phyloP scores from a whole-genome alignment of 2,329 filamentous ascomycete species.

The Emergomyces pasteurianus region DNA sequence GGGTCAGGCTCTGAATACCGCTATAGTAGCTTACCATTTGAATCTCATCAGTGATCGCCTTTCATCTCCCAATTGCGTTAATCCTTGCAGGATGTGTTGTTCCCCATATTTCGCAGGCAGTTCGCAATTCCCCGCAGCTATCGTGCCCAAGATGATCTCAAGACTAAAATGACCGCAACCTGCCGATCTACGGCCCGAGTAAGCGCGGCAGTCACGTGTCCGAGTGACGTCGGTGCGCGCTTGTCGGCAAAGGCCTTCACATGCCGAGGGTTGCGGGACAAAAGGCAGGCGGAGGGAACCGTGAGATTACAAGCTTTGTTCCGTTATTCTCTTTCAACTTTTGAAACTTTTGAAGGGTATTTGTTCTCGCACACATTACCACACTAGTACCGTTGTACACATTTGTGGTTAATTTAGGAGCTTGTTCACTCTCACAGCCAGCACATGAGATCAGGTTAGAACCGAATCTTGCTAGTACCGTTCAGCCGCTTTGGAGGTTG shows the following conservation, averaged over 20 bases:
- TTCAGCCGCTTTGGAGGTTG: neutral
- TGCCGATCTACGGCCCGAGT: too few relatives aligned
- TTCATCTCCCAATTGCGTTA: conserved; percentile 5
- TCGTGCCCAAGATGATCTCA: too few relatives aligned
- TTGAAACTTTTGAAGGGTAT: too few relatives aligned
- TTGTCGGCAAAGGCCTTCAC: conserved; percentile 18
- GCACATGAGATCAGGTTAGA: neutral
- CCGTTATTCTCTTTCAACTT: neutral
- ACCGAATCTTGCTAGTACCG: neutral
- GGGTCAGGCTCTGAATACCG: neutral
- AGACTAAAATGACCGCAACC: too few relatives aligned
- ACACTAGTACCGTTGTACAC: neutral
- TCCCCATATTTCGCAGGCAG: conserved; percentile 6
- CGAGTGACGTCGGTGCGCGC: conserved; percentile 18
- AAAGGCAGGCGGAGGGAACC: neutral
- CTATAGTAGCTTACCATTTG: conserved; percentile 2
- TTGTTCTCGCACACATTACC: neutral
- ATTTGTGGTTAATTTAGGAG: neutral
- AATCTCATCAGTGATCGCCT: neutral
- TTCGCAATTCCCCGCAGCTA: conserved; percentile 12
- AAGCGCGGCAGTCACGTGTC: conserved; percentile 19
- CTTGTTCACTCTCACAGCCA: neutral
- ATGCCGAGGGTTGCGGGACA: conserved; percentile 23
- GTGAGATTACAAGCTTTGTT: neutral
- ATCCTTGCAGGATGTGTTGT: conserved; percentile 3